Percentiles rank a stretch among this genome's conserved stretches.
Conservation (phyloP, 2,329 filamentous ascomycete species). For the Xylariales sp. region DNA sequence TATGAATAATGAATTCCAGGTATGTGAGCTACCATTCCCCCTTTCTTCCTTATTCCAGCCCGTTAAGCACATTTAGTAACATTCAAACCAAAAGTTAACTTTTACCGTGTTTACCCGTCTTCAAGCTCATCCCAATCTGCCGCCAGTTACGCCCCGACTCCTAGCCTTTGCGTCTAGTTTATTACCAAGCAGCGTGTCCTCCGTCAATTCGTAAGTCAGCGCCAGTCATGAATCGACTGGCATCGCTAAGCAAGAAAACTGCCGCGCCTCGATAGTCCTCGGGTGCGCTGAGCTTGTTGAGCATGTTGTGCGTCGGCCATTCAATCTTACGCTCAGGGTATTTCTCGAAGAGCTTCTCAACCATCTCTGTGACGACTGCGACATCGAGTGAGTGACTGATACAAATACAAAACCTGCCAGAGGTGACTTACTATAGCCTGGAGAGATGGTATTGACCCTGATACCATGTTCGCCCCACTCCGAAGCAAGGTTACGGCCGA, state of each 20-base stretch:
- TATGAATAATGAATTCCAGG: too few species aligned
- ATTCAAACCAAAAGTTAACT: too few species aligned
- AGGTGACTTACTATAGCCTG: conserved; percentile 54
- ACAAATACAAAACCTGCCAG: not conserved
- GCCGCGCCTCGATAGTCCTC: conserved; percentile 68
- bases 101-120: too few species aligned
- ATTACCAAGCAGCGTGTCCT: conserved; percentile 60
- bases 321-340: conserved; percentile 62
- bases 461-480: conserved; percentile 73
- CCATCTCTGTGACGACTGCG: conserved; percentile 69
- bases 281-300: conserved; percentile 62
- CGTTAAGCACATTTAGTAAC: too few species aligned
- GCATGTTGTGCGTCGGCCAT: conserved; percentile 85
- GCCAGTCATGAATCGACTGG: conserved; percentile 67
- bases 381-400: not conserved
- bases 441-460: conserved; percentile 75
- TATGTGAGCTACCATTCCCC: too few species aligned
- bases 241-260: conserved; percentile 62
- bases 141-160: too few species aligned
- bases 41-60: too few species aligned
- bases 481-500: conserved; percentile 63
- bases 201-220: conserved; percentile 67
- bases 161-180: too few species aligned
- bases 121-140: too few species aligned
- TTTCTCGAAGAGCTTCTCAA: conserved; percentile 70